Base-by-base conservation (phyloP, 2,329 filamentous ascomycete species). In the Stagonosporopsis cucurbitacearum region DNA sequence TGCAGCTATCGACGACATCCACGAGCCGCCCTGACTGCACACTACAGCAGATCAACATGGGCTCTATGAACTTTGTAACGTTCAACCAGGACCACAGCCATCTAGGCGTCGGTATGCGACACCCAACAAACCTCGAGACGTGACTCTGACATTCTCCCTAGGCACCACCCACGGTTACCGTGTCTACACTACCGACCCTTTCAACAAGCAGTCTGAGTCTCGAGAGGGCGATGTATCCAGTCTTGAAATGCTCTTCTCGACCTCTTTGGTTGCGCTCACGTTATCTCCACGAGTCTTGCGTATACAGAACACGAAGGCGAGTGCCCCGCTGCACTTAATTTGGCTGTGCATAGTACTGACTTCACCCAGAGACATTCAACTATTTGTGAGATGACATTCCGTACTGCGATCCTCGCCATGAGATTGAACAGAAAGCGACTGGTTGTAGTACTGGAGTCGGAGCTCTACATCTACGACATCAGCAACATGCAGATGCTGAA, bases 61-160 rank as follows among this genome's bases (percentile, higher is more conserved):
- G 87, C 44, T 65, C 66, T 39, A 92, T 98, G 81, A 99, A 99
- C 79, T 99, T 96, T 79, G 92, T 99, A 70, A 97, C 94, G 37
- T 99, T 98, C 79, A 99, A 99, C 79, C 95, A 99, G 82, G 95
- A 99, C 82, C 92, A 96, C 81, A 96, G 91, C 84, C 94, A 94
- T 77, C 84, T 99, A 63, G 94, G 94, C 80, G 93, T 99, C 67
- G 94, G 92, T 92, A 82, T 72, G 88, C 78, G 53, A 41, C 26
- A 30, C 22, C 15, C 28, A 13, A 15, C 7, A 11, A 6, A 4
- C 19, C 9, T 30, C 22, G 9, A 22, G 25, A 20, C 20, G 25
- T 37, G 26, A 13, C 42, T 30, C 56, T 63, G 32, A 64, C 44
- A 50, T 59, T 51, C 52, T 55, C 23, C 6, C 47, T 60, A 95